Evolutionary conservation across 192 early-diverging fungal species (phyloP), one percentile per base, ranked within the genome.

Genomic region (Hyaloraphidium curvatum): DNA sequence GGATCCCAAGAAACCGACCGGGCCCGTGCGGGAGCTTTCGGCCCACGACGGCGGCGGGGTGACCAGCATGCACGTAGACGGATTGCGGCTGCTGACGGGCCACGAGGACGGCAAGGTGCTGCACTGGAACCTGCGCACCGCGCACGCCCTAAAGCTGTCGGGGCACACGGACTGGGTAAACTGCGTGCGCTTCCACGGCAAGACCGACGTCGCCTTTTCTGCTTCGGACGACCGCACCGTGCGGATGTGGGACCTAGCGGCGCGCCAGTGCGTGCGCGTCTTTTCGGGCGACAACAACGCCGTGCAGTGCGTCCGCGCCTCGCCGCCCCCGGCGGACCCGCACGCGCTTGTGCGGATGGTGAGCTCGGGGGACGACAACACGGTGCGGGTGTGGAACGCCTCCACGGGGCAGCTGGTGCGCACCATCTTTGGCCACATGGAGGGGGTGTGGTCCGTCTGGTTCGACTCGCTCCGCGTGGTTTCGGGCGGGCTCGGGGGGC

Each of bases 81-180:
- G 87, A 21, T n/a, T n/a, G n/a, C n/a, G n/a, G n/a, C 63, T 97
- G 39, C 90, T 84, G 0, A 81, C 82, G 39, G 94, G 94, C 56
- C 81, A 82, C 1, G 79, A 71, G 1, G 90, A 91, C 63, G 74
- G 79, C 21, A 79, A 77, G 0, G 85, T 98, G 53, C 79, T 81
- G 22, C 84, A 91, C 4, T 94, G 84, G 81, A 85, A 98, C 56
- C 70, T 85, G 55, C 51, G 58, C 1, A 67, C 77, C 1, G 77
- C 77, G 11, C 71, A 78, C 61, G 76, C 74, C 52, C 80, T 67
- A 50, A 77, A 76, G 0, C 67, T 97, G 17, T 72, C 64, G 14
- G 94, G 90, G 0, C 91, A 98, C 52, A 67, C 75, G 0, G 88
- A 92, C 62, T 83, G 84, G 81, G 87, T 96, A 40, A 97, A 97